phyloP scores from a whole-genome alignment of 2,329 filamentous ascomycete species.

The Neoarthrinium moseri region DNA sequence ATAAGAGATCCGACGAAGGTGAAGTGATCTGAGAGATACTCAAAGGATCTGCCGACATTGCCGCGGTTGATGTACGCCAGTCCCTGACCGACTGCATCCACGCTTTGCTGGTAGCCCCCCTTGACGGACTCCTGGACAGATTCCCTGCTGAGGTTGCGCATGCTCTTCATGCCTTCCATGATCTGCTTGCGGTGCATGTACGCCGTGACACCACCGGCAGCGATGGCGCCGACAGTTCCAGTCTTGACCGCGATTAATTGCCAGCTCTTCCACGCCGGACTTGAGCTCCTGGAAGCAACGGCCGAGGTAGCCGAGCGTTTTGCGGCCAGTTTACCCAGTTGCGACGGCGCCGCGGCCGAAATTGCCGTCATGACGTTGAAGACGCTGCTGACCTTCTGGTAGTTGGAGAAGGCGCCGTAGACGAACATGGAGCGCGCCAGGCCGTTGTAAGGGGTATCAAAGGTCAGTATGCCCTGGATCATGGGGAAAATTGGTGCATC shows the following conservation, averaged over 20 bases:
- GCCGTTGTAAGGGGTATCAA: slow-evolving; percentile 82
- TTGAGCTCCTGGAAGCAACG: slow-evolving; percentile 23
- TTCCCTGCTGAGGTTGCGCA: slow-evolving; percentile 47
- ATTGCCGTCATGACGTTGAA: slow-evolving; percentile 58
- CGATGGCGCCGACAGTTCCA: slow-evolving; percentile 77
- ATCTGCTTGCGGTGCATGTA: slow-evolving; percentile 77
- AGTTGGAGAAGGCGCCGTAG: slow-evolving; percentile 59
- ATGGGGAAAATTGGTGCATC: slow-evolving; percentile 68
- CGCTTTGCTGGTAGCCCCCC: slow-evolving; percentile 46
- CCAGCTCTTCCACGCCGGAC: slow-evolving; percentile 52
- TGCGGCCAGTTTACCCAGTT: slow-evolving; percentile 37
- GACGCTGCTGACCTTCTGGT: slow-evolving; percentile 54
- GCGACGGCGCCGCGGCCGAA: slow-evolving; percentile 46
- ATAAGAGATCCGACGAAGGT: slow-evolving; percentile 82
- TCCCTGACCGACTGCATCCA: slow-evolving; percentile 50
- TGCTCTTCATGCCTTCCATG: slow-evolving; percentile 41
- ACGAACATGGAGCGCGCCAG: slow-evolving; percentile 59
- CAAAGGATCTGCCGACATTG: slow-evolving; percentile 66
- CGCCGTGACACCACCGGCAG: slow-evolving; percentile 76
- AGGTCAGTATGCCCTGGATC: slow-evolving; percentile 76
- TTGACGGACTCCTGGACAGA: slow-evolving; percentile 44
- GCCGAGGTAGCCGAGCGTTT: slow-evolving; percentile 12
- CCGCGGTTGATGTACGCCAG: slow-evolving; percentile 57
- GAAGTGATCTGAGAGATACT: slow-evolving; percentile 79
- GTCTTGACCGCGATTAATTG: slow-evolving; percentile 73